phyloP scores from a whole-genome alignment of 176 grass and related monocot species.

The Oryza punctata region DNA sequence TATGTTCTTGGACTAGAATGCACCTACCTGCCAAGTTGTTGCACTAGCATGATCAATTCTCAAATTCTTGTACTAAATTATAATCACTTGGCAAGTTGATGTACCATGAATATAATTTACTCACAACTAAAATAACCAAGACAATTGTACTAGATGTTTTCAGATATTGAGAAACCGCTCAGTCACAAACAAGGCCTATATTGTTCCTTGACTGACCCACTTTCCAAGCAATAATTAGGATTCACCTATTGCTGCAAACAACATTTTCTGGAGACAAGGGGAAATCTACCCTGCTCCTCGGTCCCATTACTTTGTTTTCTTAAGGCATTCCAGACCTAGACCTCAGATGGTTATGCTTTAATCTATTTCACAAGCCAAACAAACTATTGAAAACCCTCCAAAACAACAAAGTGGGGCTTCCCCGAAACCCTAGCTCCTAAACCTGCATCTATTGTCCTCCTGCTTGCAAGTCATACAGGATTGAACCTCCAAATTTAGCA shows the following conservation, averaged over 20 bases:
- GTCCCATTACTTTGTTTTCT: neutral
- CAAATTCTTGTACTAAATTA: too few relatives aligned
- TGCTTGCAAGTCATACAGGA: neutral
- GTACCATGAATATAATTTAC: too few relatives aligned
- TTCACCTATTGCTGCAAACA: neutral
- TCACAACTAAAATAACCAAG: neutral
- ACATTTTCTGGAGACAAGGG: neutral
- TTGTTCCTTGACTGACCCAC: neutral
- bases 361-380: neutral
- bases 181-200: neutral
- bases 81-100: too few relatives aligned
- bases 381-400: neutral
- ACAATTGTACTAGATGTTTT: neutral
- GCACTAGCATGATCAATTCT: too few relatives aligned
- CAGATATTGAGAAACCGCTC: neutral
- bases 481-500: neutral
- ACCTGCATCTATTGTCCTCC: neutral
- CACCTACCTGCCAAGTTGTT: too few relatives aligned
- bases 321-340: neutral
- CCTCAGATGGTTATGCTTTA: neutral
- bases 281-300: neutral
- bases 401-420: neutral
- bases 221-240: neutral
- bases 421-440: constrained; percentile 5
- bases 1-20: too few relatives aligned